Conservation (phyloP, 176 grass and related monocot species). For the Panicum miliaceum region DNA sequence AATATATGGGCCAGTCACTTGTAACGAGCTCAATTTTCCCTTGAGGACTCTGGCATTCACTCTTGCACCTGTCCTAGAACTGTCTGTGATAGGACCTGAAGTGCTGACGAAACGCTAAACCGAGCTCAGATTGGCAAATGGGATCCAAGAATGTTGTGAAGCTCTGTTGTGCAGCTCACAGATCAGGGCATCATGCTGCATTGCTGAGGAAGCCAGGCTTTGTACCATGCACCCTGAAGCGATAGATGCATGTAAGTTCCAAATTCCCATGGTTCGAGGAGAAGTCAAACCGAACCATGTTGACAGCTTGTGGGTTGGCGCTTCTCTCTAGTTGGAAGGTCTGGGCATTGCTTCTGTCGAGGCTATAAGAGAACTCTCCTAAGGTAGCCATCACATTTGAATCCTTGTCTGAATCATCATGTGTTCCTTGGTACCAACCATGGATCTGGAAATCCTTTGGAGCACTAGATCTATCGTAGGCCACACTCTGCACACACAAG, state of each 20-base stretch:
- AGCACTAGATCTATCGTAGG: slow-evolving; percentile 82
- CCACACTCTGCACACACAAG: slow-evolving; percentile 72
- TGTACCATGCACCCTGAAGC: slow-evolving; percentile 85
- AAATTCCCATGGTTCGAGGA: slow-evolving; percentile 75
- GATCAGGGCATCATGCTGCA: slow-evolving; percentile 19
- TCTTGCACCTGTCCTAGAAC: neutral
- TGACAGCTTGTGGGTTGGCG: slow-evolving; percentile 32
- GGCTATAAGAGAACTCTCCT: slow-evolving; percentile 70
- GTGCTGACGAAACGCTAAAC: neutral
- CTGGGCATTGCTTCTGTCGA: slow-evolving; percentile 77
- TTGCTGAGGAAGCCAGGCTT: slow-evolving; percentile 46
- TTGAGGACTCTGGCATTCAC: neutral
- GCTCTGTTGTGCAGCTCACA: slow-evolving; percentile 15
- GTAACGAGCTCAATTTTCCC: neutral
- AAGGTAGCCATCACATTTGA: slow-evolving; percentile 28
- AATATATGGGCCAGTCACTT: neutral
- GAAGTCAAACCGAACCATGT: slow-evolving; percentile 67
- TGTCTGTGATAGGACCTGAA: neutral
- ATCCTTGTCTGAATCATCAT: slow-evolving; percentile 41
- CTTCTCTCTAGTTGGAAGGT: slow-evolving; percentile 63
- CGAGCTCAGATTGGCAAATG: neutral
- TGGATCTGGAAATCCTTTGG: slow-evolving; percentile 73
- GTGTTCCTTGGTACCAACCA: slow-evolving; percentile 62
- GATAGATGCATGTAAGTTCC: slow-evolving; percentile 82
- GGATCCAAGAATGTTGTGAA: neutral